These are phyloP conservation scores for Kwoniella bestiolae DNA, from an alignment of 768 basidiomycete species.

Conservation along the genomic window DNA sequence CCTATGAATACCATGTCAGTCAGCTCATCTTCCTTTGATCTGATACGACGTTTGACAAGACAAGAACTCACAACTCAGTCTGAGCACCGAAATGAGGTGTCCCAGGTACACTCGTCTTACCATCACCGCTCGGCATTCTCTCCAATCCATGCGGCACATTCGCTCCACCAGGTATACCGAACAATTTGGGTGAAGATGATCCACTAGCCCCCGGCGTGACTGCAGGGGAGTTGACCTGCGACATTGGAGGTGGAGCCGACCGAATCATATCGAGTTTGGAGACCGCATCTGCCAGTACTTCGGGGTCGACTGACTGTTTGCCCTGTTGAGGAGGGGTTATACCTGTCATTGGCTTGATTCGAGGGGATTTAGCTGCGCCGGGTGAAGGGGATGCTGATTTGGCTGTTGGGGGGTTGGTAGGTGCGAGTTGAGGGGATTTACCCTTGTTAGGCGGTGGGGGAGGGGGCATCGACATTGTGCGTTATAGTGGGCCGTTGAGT, in stretches of 20 bases:
- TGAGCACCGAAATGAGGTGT: conserved; percentile 58
- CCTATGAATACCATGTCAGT: conserved; percentile 10
- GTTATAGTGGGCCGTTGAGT: no score
- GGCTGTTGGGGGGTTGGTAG: neutral
- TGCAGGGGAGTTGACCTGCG: conserved; percentile 25
- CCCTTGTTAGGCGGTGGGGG: conserved; percentile 15
- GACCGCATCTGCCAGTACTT: conserved; percentile 43
- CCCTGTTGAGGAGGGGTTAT: conserved; percentile 1
- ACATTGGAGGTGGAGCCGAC: conserved; percentile 31
- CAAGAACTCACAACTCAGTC: conserved; percentile 43
- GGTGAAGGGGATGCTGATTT: conserved; percentile 8
- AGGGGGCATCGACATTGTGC: conserved; percentile 29
- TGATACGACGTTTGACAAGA: neutral
- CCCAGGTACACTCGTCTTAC: conserved; percentile 40
- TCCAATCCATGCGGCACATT: neutral
- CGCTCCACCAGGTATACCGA: conserved; percentile 12
- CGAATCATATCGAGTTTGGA: conserved; percentile 42
- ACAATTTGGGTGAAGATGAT: conserved; percentile 27
- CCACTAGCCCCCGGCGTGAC: conserved; percentile 34
- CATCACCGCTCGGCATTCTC: conserved; percentile 13
- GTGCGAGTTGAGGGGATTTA: conserved; percentile 9
- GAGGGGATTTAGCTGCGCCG: conserved; percentile 5
- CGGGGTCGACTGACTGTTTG: conserved; percentile 36
- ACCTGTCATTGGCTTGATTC: conserved; percentile 17
- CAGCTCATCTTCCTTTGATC: conserved; percentile 4